Evolutionary conservation across 768 basidiomycete genomes (phyloP).

Genomic region (Brasilioporus rufonigricans): DNA sequence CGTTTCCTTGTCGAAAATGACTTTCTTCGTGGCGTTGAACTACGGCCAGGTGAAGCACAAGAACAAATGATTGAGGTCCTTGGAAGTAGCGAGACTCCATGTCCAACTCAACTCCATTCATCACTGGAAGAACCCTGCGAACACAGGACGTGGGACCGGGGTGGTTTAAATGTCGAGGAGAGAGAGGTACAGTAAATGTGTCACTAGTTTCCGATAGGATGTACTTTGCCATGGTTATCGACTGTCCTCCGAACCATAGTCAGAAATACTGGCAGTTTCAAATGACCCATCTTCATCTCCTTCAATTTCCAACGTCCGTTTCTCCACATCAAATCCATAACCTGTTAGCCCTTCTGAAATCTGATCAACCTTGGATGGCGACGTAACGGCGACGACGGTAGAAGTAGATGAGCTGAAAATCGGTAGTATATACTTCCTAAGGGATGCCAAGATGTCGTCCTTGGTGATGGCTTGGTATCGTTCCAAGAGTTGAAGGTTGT

Average conservation of each 20-base stretch:
- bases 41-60: constrained; percentile 73
- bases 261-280: constrained; percentile 33
- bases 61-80: constrained; percentile 63
- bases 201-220: neutral
- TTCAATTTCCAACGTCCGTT: constrained; percentile 62
- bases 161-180: neutral
- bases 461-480: constrained; percentile 79
- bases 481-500: constrained; percentile 74
- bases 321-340: constrained; percentile 79
- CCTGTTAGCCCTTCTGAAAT: constrained; percentile 60
- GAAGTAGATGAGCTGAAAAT: constrained; percentile 78
- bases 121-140: neutral
- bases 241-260: constrained; percentile 23
- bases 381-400: constrained; percentile 77
- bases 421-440: constrained; percentile 77
- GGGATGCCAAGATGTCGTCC: constrained; percentile 65
- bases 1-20: constrained; percentile 88
- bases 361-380: constrained; percentile 74
- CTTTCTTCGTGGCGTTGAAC: constrained; percentile 77
- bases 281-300: constrained; percentile 44
- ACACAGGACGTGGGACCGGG: neutral
- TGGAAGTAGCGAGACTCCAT: constrained; percentile 18
- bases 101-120: neutral
- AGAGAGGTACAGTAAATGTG: neutral
- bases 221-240: constrained; percentile 1